Evolutionary conservation across 345 rosid species (phyloP).

Genomic region (Melaleuca quinquenervia): DNA sequence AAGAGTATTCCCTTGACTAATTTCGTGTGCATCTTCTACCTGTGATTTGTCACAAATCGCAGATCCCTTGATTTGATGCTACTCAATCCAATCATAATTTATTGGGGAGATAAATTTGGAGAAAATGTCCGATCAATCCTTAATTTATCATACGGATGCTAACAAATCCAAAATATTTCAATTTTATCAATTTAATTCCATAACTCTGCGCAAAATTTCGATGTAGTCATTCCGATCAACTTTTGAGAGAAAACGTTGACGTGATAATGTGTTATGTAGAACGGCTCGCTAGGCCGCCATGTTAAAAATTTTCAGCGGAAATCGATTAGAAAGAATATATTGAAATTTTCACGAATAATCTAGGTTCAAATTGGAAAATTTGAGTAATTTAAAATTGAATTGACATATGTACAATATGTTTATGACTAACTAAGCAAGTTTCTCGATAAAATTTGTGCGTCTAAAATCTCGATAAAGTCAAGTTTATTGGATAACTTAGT

Average conservation of each 20-base stretch:
- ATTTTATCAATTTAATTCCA: neutral
- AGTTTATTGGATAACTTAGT: neutral
- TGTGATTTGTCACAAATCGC: neutral
- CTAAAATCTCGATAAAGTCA: neutral
- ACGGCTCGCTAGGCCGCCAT: too few species aligned
- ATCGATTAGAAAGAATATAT: neutral
- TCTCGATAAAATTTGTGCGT: neutral
- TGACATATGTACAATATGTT: neutral
- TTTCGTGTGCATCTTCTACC: neutral
- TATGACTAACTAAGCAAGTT: neutral
- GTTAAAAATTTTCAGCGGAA: neutral
- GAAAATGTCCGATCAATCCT: neutral
- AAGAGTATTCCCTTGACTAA: neutral
- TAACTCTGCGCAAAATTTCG: neutral
- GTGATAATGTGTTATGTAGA: neutral
- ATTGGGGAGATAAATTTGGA: neutral
- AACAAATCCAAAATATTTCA: rapidly evolving
- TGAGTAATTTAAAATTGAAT: neutral
- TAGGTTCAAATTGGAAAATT: neutral
- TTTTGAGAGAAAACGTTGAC: neutral
- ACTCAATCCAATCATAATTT: neutral
- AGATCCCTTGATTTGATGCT: neutral
- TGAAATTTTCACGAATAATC: neutral
- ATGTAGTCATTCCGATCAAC: neutral
- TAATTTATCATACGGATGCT: rapidly evolving